Conservation (phyloP, 176 grass and related monocot genomes). For the Cenchrus fungigraminus region DNA sequence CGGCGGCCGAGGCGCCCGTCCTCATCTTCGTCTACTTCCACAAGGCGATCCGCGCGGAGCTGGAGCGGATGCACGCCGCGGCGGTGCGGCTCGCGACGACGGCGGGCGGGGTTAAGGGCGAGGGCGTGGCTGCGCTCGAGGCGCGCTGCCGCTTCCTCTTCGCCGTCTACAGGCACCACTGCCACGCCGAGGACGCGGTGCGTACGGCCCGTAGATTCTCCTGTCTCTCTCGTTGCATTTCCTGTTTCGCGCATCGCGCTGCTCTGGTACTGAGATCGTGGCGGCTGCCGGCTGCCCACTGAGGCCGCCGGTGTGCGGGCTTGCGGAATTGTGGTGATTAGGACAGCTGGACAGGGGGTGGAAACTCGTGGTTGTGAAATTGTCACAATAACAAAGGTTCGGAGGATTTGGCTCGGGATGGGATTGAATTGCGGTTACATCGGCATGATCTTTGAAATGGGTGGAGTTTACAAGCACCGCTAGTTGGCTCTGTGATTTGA, state of each 20-base stretch:
- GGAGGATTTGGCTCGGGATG: background rate
- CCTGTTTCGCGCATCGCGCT: background rate
- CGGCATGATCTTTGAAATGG: constrained; percentile 16
- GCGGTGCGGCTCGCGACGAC: constrained; percentile 70
- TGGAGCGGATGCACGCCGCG: constrained; percentile 62
- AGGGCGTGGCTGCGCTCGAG: constrained; percentile 40
- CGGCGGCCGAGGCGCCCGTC: constrained; percentile 62
- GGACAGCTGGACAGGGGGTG: too few species aligned
- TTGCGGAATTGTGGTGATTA: background rate
- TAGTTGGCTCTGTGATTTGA: background rate
- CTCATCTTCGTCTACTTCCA: constrained; percentile 92
- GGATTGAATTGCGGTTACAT: constrained; percentile 3
- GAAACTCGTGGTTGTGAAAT: background rate
- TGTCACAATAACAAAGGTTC: background rate
- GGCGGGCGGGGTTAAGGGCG: constrained; percentile 13
- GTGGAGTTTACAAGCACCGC: background rate
- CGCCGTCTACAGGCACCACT: constrained; percentile 81
- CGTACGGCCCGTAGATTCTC: constrained; percentile 29
- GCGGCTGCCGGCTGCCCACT: background rate
- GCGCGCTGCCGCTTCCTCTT: constrained; percentile 67
- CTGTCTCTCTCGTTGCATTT: background rate
- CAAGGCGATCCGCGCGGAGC: constrained; percentile 87
- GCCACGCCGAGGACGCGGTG: constrained; percentile 87
- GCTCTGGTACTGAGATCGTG: background rate
- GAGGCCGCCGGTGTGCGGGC: background rate